phyloP scores from a whole-genome alignment of 495 filamentous ascomycete genomes.

The Cryomyces minteri region DNA sequence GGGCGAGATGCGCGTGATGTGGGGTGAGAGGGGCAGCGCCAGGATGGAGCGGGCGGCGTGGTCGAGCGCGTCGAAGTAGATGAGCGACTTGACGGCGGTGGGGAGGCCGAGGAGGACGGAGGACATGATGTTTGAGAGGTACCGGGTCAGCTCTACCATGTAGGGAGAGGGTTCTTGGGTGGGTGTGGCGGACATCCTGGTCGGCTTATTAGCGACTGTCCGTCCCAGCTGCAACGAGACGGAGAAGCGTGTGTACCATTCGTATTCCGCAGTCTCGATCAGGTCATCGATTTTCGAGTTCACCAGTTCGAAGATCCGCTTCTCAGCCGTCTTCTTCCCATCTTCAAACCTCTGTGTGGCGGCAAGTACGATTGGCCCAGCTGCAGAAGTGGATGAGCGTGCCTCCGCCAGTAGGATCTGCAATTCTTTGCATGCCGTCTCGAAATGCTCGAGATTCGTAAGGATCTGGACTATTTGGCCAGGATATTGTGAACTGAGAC shows the following conservation, averaged over 20 bases:
- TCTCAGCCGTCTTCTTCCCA: slow-evolving; percentile 90
- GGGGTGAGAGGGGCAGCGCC: slow-evolving; percentile 42
- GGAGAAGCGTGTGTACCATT: slow-evolving; percentile 37
- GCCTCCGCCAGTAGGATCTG: slow-evolving; percentile 68
- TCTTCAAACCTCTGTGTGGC: slow-evolving; percentile 73
- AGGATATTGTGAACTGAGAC: slow-evolving; percentile 77
- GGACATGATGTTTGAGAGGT: slow-evolving; percentile 92
- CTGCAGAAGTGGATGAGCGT: slow-evolving; percentile 57
- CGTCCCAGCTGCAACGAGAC: not conserved
- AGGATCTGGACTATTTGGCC: slow-evolving; percentile 97
- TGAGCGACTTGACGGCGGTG: slow-evolving; percentile 86
- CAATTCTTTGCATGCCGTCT: slow-evolving; percentile 73
- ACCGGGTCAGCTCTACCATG: slow-evolving; percentile 82
- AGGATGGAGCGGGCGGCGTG: slow-evolving; percentile 81
- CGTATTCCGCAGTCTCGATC: slow-evolving; percentile 89
- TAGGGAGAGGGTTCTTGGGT: slow-evolving; percentile 67
- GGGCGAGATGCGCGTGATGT: slow-evolving; percentile 70
- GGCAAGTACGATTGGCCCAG: slow-evolving; percentile 49
- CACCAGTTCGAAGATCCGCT: slow-evolving; percentile 94
- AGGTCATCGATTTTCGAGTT: slow-evolving; percentile 98
- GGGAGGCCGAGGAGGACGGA: slow-evolving; percentile 82
- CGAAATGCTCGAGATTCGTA: slow-evolving; percentile 94
- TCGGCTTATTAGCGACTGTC: not conserved
- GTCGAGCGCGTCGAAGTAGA: slow-evolving; percentile 90
- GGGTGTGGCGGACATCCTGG: slow-evolving; percentile 40